Conservation (phyloP, 768 basidiomycete species). For the Gloeostereum incarnatum region DNA sequence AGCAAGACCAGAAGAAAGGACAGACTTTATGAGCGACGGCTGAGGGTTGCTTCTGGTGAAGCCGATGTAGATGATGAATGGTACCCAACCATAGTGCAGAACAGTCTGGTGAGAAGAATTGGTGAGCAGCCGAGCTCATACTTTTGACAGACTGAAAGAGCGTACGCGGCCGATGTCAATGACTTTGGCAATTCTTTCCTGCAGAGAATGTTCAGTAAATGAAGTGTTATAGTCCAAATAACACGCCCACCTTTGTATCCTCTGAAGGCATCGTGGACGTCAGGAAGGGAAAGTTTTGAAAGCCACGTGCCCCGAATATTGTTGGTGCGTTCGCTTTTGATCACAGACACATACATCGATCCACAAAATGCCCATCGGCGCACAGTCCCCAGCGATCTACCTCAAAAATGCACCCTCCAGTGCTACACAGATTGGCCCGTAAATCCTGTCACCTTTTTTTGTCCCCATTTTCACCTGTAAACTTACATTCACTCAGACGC, state of each 20-base stretch:
- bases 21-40: conserved; percentile 92
- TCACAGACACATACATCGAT: conserved; percentile 4
- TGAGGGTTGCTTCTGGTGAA: conserved; percentile 90
- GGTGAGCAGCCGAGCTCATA: conserved; percentile 1
- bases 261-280: conserved; percentile 67
- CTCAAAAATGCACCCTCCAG: conserved; percentile 26
- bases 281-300: conserved; percentile 11
- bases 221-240: neutral
- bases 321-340: conserved; percentile 18
- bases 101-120: conserved; percentile 52
- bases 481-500: conserved; percentile 44
- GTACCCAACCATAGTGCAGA: conserved; percentile 94
- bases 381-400: conserved; percentile 41
- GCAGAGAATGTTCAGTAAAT: conserved; percentile 2
- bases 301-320: conserved; percentile 27
- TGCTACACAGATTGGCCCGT: conserved; percentile 27
- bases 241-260: conserved; percentile 66
- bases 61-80: conserved; percentile 92
- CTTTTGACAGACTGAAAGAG: conserved; percentile 9
- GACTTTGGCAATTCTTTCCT: conserved; percentile 80
- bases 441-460: conserved; percentile 11
- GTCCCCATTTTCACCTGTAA: neutral
- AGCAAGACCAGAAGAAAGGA: conserved; percentile 11
- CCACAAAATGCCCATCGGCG: conserved; percentile 38
- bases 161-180: conserved; percentile 77